Evolutionary conservation across 2,329 filamentous ascomycete species (phyloP).

Genomic region (Calonectria pauciramosa): DNA sequence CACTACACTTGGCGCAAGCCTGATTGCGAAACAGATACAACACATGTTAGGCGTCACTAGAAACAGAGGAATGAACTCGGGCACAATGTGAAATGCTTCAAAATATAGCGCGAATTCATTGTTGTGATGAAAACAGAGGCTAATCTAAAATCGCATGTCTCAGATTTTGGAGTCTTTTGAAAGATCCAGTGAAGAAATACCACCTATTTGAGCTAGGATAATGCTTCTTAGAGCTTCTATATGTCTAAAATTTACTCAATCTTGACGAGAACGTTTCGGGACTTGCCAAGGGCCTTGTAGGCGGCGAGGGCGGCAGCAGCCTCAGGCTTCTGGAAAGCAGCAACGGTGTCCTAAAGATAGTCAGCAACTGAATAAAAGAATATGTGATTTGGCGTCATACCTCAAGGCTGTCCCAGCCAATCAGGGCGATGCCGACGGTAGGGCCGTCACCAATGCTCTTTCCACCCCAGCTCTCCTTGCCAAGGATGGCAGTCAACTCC

Average conservation of each 20-base stretch:
- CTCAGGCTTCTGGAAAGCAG: conserved; percentile 24
- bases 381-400: neutral
- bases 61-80: neutral
- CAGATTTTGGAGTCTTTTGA: neutral
- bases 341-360: conserved; percentile 10
- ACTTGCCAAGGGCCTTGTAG: conserved; percentile 22
- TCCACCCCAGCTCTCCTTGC: conserved; percentile 25
- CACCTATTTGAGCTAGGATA: neutral
- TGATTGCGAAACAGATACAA: neutral
- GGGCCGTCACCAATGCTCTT: conserved; percentile 20
- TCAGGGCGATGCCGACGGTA: conserved; percentile 13
- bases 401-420: conserved; percentile 30
- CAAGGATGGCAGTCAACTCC: conserved; percentile 8
- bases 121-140: neutral
- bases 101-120: neutral
- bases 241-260: neutral
- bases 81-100: neutral
- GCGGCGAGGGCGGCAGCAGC: conserved; percentile 11
- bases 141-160: neutral
- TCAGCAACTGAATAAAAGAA: neutral
- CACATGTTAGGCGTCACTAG: neutral
- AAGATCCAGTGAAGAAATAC: neutral
- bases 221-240: neutral
- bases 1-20: neutral
- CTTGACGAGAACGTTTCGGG: conserved; percentile 19